Evolutionary conservation across 768 basidiomycete genomes (phyloP).

Genomic region (Pleurotus pulmonarius): DNA sequence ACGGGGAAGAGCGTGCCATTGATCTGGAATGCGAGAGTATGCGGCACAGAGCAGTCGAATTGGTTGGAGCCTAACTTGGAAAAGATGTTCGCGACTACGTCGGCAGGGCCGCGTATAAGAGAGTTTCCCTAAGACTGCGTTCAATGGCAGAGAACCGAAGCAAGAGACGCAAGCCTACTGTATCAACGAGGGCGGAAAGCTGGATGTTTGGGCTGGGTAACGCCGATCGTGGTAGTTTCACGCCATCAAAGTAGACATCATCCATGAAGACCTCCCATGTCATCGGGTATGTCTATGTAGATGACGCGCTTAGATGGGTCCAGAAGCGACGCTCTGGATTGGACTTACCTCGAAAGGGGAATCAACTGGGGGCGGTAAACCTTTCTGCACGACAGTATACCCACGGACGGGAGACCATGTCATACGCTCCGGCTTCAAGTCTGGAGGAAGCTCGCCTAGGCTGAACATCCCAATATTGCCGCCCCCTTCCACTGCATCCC

Average conservation of each 20-base stretch:
- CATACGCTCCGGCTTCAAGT: slow-evolving; percentile 42
- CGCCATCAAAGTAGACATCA: slow-evolving; percentile 68
- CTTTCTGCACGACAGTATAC: slow-evolving; percentile 50
- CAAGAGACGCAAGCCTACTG: slow-evolving; percentile 36
- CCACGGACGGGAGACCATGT: slow-evolving; percentile 64
- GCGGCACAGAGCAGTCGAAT: slow-evolving; percentile 58
- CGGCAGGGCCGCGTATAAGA: slow-evolving; percentile 68
- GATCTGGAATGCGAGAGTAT: slow-evolving; percentile 64
- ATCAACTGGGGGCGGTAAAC: slow-evolving; percentile 50
- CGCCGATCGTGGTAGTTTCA: slow-evolving; percentile 52
- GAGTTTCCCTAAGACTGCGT: slow-evolving; percentile 58
- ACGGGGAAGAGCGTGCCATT: slow-evolving; percentile 67
- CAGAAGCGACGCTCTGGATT: too few relatives aligned
- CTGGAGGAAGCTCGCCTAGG: slow-evolving; percentile 59
- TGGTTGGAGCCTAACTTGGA: slow-evolving; percentile 29
- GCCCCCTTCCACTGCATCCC: slow-evolving; percentile 64
- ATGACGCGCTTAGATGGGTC: too few relatives aligned
- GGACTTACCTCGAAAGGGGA: slow-evolving; percentile 56
- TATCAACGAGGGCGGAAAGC: slow-evolving; percentile 68
- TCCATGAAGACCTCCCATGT: slow-evolving; percentile 74
- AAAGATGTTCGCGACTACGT: slow-evolving; percentile 52
- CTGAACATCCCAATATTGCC: slow-evolving; percentile 65
- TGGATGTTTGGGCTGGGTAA: slow-evolving; percentile 43
- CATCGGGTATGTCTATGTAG: slow-evolving; percentile 49
- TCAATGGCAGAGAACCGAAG: neutral